A percentile compares a stretch with the other conserved stretches of the same genome.
Conservation (phyloP, 306 rosid genomes). For the Urtica urens region DNA sequence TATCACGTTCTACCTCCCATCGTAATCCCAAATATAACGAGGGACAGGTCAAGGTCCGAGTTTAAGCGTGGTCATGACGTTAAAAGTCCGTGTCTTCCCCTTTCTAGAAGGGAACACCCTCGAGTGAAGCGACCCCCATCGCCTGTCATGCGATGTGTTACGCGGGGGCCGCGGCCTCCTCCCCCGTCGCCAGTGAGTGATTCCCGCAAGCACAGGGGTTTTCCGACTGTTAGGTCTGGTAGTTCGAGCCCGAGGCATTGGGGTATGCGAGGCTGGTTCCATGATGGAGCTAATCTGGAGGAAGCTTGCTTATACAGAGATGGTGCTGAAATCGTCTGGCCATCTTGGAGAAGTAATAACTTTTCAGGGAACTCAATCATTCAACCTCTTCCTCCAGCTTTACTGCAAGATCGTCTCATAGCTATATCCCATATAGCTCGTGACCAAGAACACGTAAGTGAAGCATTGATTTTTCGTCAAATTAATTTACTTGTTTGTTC, state of each 20-base stretch:
- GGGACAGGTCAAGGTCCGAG: constrained; percentile 74
- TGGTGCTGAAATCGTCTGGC: constrained; percentile 98
- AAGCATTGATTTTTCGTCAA: constrained; percentile 2
- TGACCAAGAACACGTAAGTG: constrained; percentile 86
- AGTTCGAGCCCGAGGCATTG: constrained; percentile 98
- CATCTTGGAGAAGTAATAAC: constrained; percentile 73
- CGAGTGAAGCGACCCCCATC: constrained; percentile 88
- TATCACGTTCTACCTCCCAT: constrained; percentile 87
- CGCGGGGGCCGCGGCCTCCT: constrained; percentile 81
- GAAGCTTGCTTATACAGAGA: constrained; percentile 73
- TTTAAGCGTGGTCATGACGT: constrained; percentile 49
- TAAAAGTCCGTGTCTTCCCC: constrained; percentile 82
- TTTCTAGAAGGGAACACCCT: constrained; percentile 74
- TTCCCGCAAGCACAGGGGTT: constrained; percentile 78
- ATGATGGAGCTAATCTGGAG: constrained; percentile 77
- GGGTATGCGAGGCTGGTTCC: constrained; percentile 95
- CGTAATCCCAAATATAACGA: constrained; percentile 58
- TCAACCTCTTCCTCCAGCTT: constrained; percentile 82
- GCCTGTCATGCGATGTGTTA: constrained; percentile 82
- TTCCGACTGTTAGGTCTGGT: constrained; percentile 92
- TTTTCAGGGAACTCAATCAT: constrained; percentile 57
- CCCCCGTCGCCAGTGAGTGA: constrained; percentile 86
- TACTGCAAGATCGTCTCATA: constrained; percentile 73
- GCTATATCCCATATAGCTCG: constrained; percentile 83
- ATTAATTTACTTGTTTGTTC: background rate